phyloP scores from a whole-genome alignment of 345 rosid genomes.

The Erysimum cheiranthoides region DNA sequence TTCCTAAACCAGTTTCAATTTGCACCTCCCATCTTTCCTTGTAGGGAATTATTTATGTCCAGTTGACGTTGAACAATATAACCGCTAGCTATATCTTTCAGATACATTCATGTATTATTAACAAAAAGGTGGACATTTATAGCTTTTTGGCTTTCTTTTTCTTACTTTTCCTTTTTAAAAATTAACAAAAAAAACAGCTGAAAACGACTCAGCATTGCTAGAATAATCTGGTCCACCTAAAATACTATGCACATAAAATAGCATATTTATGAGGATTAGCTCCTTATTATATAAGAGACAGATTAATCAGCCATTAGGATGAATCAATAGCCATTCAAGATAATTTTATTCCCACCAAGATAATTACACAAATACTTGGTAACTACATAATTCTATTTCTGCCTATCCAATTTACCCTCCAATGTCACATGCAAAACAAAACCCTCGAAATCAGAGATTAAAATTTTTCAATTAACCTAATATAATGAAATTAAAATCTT shows the following conservation, averaged over 20 bases:
- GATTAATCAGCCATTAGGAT: neutral
- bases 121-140: neutral
- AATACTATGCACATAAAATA: constrained; percentile 10
- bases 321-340: neutral
- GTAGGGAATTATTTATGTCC: neutral
- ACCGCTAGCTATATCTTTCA: neutral
- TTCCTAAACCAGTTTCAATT: neutral
- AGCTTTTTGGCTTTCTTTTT: neutral
- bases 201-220: constrained; percentile 15
- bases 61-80: neutral
- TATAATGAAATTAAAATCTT: neutral
- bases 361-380: constrained; percentile 9
- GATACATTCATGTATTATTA: neutral
- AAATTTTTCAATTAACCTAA: neutral
- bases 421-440: constrained; percentile 12
- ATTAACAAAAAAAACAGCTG: neutral
- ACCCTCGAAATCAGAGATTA: constrained; percentile 13
- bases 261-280: neutral
- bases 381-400: constrained; percentile 16
- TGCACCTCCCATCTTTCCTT: neutral
- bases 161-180: neutral
- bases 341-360: constrained; percentile 30
- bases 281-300: neutral
- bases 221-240: constrained; percentile 18
- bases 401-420: constrained; percentile 34